phyloP scores from a whole-genome alignment of 1,284 basidiomycete genomes.

The Rhizoctonia solani region DNA sequence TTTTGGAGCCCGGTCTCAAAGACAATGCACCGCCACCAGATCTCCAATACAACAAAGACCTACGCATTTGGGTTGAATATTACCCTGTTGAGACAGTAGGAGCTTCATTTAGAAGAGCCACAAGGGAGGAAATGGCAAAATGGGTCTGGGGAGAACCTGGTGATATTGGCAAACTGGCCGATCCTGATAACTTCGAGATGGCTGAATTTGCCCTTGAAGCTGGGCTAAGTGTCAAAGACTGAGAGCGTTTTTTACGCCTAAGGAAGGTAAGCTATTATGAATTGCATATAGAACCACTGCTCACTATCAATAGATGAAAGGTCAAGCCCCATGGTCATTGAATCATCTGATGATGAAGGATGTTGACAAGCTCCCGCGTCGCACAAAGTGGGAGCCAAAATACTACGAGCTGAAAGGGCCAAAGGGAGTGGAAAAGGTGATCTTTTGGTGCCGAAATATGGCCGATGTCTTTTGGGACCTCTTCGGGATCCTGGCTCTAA shows the following conservation, averaged over 20 bases:
- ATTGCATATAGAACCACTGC: not conserved
- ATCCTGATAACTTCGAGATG: slow-evolving; percentile 2
- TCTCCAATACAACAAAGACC: not conserved
- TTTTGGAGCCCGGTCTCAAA: too few relatives aligned
- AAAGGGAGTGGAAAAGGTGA: not conserved
- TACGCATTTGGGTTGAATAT: not conserved
- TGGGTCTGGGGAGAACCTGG: not conserved
- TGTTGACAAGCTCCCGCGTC: not conserved
- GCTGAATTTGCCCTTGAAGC: not conserved
- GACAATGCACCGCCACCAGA: too few relatives aligned
- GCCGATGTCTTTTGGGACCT: not conserved
- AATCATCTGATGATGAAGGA: not conserved
- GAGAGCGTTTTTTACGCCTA: too few relatives aligned
- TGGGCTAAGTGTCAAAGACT: not conserved
- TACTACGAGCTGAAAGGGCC: not conserved
- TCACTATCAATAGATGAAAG: not conserved
- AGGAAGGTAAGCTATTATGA: not conserved
- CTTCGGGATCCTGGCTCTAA: not conserved
- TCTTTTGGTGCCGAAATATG: not conserved
- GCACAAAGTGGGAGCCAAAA: not conserved
- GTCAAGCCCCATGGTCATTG: not conserved
- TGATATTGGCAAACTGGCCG: not conserved
- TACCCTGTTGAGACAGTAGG: not conserved
- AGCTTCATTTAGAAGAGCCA: not conserved
- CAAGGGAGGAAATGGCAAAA: not conserved